These are phyloP conservation scores for Sonneratia caseolaris DNA, from an alignment of 345 rosid genomes.

Conservation along the genomic window DNA sequence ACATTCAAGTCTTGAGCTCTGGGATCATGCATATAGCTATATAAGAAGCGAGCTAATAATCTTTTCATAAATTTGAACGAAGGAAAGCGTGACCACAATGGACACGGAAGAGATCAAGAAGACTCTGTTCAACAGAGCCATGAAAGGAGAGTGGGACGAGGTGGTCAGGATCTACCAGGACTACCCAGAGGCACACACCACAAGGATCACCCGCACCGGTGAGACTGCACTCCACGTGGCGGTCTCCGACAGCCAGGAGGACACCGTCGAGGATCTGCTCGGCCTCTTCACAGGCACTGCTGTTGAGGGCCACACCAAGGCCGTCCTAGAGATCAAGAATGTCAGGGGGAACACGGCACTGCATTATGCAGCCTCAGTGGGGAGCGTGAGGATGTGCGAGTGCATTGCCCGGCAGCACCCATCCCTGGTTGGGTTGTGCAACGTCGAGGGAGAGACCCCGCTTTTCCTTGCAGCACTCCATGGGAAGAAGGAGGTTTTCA, in stretches of 20 bases:
- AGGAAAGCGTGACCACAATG: background rate
- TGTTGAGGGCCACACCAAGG: slow-evolving; percentile 6
- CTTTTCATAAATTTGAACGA: background rate
- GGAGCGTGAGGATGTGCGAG: slow-evolving; percentile 25
- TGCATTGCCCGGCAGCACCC: slow-evolving; percentile 7
- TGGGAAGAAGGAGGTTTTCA: slow-evolving; percentile 30
- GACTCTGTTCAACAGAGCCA: slow-evolving; percentile 17
- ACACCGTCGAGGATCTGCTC: slow-evolving; percentile 6
- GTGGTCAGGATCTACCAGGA: slow-evolving; percentile 13
- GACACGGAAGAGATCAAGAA: slow-evolving; percentile 1
- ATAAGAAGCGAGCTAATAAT: background rate
- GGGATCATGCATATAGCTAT: no score
- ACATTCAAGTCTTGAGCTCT: no score
- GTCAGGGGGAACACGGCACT: slow-evolving; percentile 30
- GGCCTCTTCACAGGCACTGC: slow-evolving; percentile 31
- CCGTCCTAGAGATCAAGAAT: slow-evolving; percentile 8
- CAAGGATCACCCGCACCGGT: slow-evolving; percentile 20
- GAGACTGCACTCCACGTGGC: slow-evolving; percentile 45
- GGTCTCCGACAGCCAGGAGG: slow-evolving; percentile 24
- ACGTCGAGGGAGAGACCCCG: slow-evolving; percentile 33
- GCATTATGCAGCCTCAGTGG: slow-evolving; percentile 33
- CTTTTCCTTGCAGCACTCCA: slow-evolving; percentile 25
- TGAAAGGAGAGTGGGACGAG: slow-evolving; percentile 29
- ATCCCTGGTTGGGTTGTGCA: slow-evolving; percentile 12
- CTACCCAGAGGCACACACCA: background rate